Evolutionary conservation across 2,329 filamentous ascomycete genomes (phyloP), one percentile per base, ranked within the genome.

Genomic region (Paramyrothecium sp.): DNA sequence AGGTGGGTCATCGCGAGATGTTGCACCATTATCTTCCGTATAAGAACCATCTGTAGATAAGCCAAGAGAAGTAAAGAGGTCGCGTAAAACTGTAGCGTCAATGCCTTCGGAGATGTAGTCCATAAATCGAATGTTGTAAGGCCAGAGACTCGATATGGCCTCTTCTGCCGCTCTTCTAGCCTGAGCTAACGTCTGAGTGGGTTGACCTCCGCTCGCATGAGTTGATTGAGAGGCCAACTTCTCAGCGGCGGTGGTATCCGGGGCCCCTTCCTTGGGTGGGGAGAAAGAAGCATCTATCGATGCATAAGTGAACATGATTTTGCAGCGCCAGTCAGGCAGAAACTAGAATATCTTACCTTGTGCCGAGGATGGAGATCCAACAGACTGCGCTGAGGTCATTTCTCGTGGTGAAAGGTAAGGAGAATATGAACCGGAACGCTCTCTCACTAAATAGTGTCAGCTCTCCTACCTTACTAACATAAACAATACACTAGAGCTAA

Each of bases 91-190:
- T 1, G 72, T 71, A 38, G 83, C 78, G 63, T 92, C 83, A 47
- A 94, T 81, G 1, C 91, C 89, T 70, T 94, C 89, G 12, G 86
- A 80, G 13, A 93, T 77, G 56, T 94, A 88, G 58, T 91, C 83
- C 55, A 89, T 81, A 67, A 88, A 96, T 20, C 85, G 85, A 57
- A 96, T 85, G 52, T 91, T 89, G 58, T 90, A 70, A 2, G 81
- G 78, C 75, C 78, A 81, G 3, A 93, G 75, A 41, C 84, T 81
- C 30, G 91, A 71, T 44, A 93, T 85, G 3, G 89, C 88, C 22
- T 84, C 83, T 66, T 87, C 83, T 0, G 90, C 90, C 61, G 83
- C 78, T 60, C 82, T 84, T 55, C 77, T 82, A 33, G 76, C 79
- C 54, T 81, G 77, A 4, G 71, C 56, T 10, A 73, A 22, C 21